Evolutionary conservation across 129 eudicot genomes (phyloP).

Genomic region (Helianthus annuus): DNA sequence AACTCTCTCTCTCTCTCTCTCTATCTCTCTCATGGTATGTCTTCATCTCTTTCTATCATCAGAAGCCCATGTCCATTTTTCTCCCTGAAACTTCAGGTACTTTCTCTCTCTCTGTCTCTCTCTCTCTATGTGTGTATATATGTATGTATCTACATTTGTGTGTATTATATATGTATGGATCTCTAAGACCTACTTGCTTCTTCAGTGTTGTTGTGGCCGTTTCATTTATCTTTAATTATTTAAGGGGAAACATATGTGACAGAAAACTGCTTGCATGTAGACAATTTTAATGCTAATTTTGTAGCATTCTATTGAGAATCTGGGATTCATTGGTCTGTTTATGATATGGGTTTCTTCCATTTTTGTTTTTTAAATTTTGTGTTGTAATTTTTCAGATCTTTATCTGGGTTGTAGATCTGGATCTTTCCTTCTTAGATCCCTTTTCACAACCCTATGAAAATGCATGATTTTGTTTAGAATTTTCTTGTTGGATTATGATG

Average conservation of each 20-base stretch:
- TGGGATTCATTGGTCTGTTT: slow-evolving; percentile 16
- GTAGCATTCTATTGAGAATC: slow-evolving; percentile 19
- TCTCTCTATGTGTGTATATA: not conserved
- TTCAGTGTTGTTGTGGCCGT: slow-evolving; percentile 16
- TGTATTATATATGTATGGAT: slow-evolving; percentile 8
- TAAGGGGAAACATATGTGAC: slow-evolving; percentile 20
- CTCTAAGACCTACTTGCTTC: slow-evolving; percentile 13
- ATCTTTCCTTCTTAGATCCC: slow-evolving; percentile 32
- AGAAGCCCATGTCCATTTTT: slow-evolving; percentile 39
- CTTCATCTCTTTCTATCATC: slow-evolving; percentile 27
- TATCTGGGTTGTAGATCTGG: slow-evolving; percentile 32
- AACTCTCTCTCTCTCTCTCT: slow-evolving; percentile 20
- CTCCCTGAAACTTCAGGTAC: slow-evolving; percentile 46
- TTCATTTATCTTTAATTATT: not conserved
- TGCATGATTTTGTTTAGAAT: not conserved
- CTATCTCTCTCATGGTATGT: slow-evolving; percentile 6
- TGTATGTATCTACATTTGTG: not conserved
- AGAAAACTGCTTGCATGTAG: slow-evolving; percentile 30
- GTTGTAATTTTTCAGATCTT: slow-evolving; percentile 24
- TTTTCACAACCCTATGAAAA: slow-evolving; percentile 10
- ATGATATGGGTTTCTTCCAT: slow-evolving; percentile 26
- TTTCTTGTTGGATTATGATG: not conserved
- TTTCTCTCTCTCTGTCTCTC: slow-evolving; percentile 28
- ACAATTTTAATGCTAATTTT: slow-evolving; percentile 24
- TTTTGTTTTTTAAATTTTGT: not conserved